phyloP scores from a whole-genome alignment of 2,329 filamentous ascomycete genomes.

The Leptodontidium sp. region DNA sequence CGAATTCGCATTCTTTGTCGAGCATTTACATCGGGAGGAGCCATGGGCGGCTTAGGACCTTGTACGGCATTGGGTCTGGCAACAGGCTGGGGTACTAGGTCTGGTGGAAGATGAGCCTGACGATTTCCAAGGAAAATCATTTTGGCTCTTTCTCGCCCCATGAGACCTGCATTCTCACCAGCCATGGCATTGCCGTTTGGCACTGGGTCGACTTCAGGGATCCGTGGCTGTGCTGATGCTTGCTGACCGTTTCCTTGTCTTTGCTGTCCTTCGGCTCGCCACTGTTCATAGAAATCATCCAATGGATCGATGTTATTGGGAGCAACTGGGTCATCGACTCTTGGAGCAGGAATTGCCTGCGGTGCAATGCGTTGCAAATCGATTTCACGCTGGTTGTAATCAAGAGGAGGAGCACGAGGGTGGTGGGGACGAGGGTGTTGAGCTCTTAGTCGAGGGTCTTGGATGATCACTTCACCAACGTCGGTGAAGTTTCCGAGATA shows the following conservation, averaged over 20 bases:
- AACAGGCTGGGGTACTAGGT: background rate
- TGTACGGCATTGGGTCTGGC: background rate
- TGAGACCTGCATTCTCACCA: too few relatives aligned
- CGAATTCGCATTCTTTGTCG: background rate
- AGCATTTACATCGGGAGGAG: background rate
- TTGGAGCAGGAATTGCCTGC: background rate
- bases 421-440: background rate
- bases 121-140: background rate
- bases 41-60: background rate
- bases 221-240: background rate
- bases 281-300: background rate
- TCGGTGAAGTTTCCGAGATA: too few relatives aligned
- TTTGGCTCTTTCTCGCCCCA: background rate
- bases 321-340: background rate
- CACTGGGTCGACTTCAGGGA: background rate
- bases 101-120: background rate
- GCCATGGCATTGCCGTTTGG: background rate
- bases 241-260: background rate
- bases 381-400: background rate
- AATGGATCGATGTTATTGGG: background rate
- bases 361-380: background rate
- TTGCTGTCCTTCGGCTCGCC: background rate
- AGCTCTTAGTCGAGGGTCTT: background rate
- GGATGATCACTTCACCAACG: too few relatives aligned
- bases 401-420: too few relatives aligned